These are phyloP conservation scores for Dryas integrifolia DNA, from an alignment of 331 rosid genomes.

Conservation along the genomic window DNA sequence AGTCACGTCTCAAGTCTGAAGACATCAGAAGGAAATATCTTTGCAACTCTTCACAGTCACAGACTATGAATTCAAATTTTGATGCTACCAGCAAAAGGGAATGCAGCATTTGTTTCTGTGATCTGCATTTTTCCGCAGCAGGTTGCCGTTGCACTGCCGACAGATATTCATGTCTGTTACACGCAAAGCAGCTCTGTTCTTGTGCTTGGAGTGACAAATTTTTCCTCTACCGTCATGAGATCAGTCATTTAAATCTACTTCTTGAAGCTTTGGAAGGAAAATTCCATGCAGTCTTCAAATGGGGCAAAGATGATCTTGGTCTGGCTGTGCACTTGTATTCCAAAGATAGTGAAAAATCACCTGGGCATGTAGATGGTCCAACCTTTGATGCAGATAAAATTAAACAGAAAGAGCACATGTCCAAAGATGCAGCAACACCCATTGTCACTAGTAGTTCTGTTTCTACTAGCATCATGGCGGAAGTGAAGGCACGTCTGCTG, in stretches of 20 bases:
- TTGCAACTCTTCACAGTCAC: slow-evolving; percentile 39
- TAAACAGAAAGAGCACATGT: slow-evolving; percentile 23
- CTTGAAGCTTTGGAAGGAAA: slow-evolving; percentile 76
- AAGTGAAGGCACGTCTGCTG: slow-evolving; percentile 32
- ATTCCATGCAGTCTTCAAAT: slow-evolving; percentile 50
- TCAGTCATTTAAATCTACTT: slow-evolving; percentile 60
- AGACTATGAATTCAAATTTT: slow-evolving; percentile 46
- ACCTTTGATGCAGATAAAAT: neutral
- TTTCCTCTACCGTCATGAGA: slow-evolving; percentile 52
- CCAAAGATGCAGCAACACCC: slow-evolving; percentile 1
- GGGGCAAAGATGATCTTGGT: slow-evolving; percentile 68
- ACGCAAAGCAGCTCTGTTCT: slow-evolving; percentile 72
- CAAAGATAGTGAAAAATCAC: slow-evolving; percentile 34
- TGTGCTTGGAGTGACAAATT: slow-evolving; percentile 63
- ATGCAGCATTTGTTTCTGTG: slow-evolving; percentile 67
- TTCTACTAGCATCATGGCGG: slow-evolving; percentile 25
- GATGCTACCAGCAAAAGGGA: slow-evolving; percentile 57
- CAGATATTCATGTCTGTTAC: slow-evolving; percentile 70
- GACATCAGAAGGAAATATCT: slow-evolving; percentile 56
- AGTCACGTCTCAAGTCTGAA: slow-evolving; percentile 65
- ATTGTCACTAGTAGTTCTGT: neutral
- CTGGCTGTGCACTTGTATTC: slow-evolving; percentile 32
- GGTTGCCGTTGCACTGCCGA: slow-evolving; percentile 62
- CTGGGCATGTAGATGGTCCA: slow-evolving; percentile 16
- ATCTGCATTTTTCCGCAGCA: slow-evolving; percentile 71